Conservation (phyloP, 768 basidiomycete species). For the Saitozyma podzolica region DNA sequence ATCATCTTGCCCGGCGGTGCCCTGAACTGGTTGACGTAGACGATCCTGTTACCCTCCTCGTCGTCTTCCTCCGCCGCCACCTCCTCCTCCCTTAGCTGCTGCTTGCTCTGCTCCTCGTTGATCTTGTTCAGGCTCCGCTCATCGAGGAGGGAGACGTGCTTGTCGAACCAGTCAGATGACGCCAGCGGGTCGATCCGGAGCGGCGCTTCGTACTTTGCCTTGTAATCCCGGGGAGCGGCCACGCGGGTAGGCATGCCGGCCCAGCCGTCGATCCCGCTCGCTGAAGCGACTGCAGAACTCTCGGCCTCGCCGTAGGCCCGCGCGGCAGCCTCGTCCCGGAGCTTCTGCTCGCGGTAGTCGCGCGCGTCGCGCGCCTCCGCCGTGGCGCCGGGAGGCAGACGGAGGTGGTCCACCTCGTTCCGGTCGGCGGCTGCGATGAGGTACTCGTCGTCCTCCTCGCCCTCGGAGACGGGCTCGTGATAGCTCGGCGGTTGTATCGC, state of each 20-base stretch:
- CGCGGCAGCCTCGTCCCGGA: conserved; percentile 58
- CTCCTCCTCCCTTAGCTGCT: conserved; percentile 31
- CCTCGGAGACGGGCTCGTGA: conserved; percentile 89
- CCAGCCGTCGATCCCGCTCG: conserved; percentile 4
- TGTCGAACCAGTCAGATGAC: conserved; percentile 77
- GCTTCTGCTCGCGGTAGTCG: conserved; percentile 77
- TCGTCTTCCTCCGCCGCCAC: conserved; percentile 53
- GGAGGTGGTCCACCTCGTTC: conserved; percentile 79
- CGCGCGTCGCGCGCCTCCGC: conserved; percentile 79
- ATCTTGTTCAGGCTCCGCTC: conserved; percentile 61
- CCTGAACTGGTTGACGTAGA: conserved; percentile 63
- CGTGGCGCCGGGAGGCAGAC: conserved; percentile 61
- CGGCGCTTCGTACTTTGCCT: conserved; percentile 33
- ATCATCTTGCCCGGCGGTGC: conserved; percentile 88
- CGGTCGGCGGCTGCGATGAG: conserved; percentile 61
- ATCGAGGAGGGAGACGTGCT: conserved; percentile 63
- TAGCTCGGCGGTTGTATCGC: conserved; percentile 57
- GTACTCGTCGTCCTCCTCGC: conserved; percentile 73
- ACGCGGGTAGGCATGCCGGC: too few relatives aligned
- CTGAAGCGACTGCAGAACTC: too few relatives aligned
- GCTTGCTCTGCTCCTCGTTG: conserved; percentile 32
- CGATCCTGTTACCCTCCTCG: conserved; percentile 54
- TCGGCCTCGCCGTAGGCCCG: conserved; percentile 11
- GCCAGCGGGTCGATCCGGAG: conserved; percentile 78
- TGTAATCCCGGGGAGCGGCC: conserved; percentile 4